Evolutionary conservation across 768 basidiomycete species (phyloP), one percentile per base, ranked within the genome.

Genomic region (Pleurotus giganteus): DNA sequence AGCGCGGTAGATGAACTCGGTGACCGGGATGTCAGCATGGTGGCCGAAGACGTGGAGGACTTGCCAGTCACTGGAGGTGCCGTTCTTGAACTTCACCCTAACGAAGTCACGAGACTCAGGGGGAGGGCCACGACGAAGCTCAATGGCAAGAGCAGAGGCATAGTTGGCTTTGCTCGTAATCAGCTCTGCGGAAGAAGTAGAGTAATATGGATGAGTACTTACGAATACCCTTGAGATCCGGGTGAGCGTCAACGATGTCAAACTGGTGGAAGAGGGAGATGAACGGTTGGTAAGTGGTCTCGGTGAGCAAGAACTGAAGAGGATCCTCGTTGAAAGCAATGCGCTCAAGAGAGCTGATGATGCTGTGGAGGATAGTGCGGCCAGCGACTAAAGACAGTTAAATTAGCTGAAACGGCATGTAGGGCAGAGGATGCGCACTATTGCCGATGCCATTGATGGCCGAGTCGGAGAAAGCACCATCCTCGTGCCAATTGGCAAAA

Each of bases 241-340:
- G 86, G 65, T 83, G 70, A 24, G 78, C 70, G 57, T 80, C 73
- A 60, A 70, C 61, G 54, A 87, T 71, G 54, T 87, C 88, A 17
- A 89, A 82, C 69, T 88, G 81, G 66, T 85, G 82, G 82, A 94
- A 88, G 69, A 94, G 78, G 3, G 90, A 92, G 64, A 94, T 85
- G 81, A 95, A 91, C 12, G 92, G 86, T 69, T 94, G 92, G 77
- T 94, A 94, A 58, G 89, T 89, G 13, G 86, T 85, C 71, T 89
- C 83, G 61, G 91, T 76, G 60, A 92, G 67, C 69, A 87, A 76
- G 72, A 94, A 80, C 63, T 89, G 86, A 49, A 94, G 82, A 42
- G 89, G 86, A 72, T 91, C 86, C 58, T 80, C 83, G 62, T 86
- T 84, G 76, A 85, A 89, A 42, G 88, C 82, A 67, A 95, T 86